phyloP scores from a whole-genome alignment of 345 rosid genomes.

The Nasturtium officinale region DNA sequence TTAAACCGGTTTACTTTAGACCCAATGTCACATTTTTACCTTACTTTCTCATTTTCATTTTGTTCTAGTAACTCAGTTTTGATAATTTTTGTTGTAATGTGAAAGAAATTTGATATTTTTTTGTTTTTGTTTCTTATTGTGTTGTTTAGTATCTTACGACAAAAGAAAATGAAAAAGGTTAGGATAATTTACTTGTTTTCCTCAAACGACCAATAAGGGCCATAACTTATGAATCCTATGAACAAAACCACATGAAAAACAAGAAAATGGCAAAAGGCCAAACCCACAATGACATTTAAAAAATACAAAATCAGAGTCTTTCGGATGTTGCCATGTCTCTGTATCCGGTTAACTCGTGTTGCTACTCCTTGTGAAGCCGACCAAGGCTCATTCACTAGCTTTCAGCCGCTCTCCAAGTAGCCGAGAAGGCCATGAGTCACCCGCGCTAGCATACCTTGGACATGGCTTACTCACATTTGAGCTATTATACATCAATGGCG shows the following conservation, averaged over 20 bases:
- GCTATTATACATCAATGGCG: slow-evolving; percentile 33
- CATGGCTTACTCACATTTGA: slow-evolving; percentile 78
- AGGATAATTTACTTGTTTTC: slow-evolving; percentile 32
- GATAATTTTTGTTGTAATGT: no score
- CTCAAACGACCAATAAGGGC: slow-evolving; percentile 11
- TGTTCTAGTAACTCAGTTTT: no score
- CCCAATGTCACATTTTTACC: neutral
- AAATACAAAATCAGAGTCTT: slow-evolving; percentile 13
- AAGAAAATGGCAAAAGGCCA: slow-evolving; percentile 11
- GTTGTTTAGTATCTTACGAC: neutral
- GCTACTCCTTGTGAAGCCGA: slow-evolving; percentile 5
- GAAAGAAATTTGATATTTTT: neutral
- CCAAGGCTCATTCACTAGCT: slow-evolving; percentile 38
- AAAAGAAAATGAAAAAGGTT: neutral
- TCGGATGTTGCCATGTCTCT: slow-evolving; percentile 12
- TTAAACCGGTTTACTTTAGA: slow-evolving; percentile 4
- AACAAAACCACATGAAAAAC: slow-evolving; percentile 7
- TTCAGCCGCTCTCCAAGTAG: slow-evolving; percentile 56
- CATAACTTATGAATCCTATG: slow-evolving; percentile 22
- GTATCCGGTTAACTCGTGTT: slow-evolving; percentile 24
- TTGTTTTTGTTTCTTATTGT: neutral
- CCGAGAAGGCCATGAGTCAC: slow-evolving; percentile 85
- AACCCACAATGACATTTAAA: slow-evolving; percentile 12
- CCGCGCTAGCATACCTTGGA: slow-evolving; percentile 72
- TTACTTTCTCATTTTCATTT: neutral